A percentile compares a stretch with the other conserved stretches of the same genome.
Conservation (phyloP, 2,329 filamentous ascomycete genomes). For the Myriosclerotinia curreyana region DNA sequence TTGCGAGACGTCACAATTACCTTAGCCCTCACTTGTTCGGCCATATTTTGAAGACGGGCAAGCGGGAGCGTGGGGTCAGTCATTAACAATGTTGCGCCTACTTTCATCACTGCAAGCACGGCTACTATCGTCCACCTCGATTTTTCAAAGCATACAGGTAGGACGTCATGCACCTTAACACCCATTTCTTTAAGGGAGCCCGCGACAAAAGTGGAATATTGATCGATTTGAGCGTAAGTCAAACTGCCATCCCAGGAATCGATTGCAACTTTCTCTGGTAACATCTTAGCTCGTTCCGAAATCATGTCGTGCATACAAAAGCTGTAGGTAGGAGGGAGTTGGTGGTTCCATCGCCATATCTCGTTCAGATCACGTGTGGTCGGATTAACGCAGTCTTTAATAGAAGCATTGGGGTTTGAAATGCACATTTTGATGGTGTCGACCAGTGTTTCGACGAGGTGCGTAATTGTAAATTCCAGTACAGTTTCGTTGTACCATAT, state of each 20-base stretch:
- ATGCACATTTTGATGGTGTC: slow-evolving; percentile 43
- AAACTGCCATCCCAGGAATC: slow-evolving; percentile 33
- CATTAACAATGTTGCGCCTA: slow-evolving; percentile 37
- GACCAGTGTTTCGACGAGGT: slow-evolving; percentile 44
- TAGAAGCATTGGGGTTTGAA: slow-evolving; percentile 33
- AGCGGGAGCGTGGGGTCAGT: slow-evolving; percentile 37
- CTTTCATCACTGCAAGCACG: slow-evolving; percentile 37
- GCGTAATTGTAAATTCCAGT: slow-evolving; percentile 44
- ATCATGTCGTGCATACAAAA: slow-evolving; percentile 33
- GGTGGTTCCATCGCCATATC: slow-evolving; percentile 49
- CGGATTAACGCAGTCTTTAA: slow-evolving; percentile 40
- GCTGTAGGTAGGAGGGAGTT: slow-evolving; percentile 44
- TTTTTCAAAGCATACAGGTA: slow-evolving; percentile 40
- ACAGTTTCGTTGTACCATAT: slow-evolving; percentile 40
- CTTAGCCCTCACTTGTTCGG: slow-evolving; percentile 19
- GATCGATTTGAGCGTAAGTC: slow-evolving; percentile 31
- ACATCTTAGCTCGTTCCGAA: slow-evolving; percentile 20
- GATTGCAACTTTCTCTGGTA: slow-evolving; percentile 31
- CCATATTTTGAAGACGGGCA: slow-evolving; percentile 30
- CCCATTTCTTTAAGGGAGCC: slow-evolving; percentile 30
- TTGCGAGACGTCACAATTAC: slow-evolving; percentile 24
- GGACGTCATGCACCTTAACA: slow-evolving; percentile 23
- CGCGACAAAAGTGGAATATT: slow-evolving; percentile 27
- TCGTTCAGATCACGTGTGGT: slow-evolving; percentile 43
- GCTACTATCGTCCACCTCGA: slow-evolving; percentile 35